A percentile compares a stretch with the other conserved stretches of the same genome.
Evolutionary conservation across 1,139 yeast genomes (phyloP).

Genomic region (Geotrichum candidum): DNA sequence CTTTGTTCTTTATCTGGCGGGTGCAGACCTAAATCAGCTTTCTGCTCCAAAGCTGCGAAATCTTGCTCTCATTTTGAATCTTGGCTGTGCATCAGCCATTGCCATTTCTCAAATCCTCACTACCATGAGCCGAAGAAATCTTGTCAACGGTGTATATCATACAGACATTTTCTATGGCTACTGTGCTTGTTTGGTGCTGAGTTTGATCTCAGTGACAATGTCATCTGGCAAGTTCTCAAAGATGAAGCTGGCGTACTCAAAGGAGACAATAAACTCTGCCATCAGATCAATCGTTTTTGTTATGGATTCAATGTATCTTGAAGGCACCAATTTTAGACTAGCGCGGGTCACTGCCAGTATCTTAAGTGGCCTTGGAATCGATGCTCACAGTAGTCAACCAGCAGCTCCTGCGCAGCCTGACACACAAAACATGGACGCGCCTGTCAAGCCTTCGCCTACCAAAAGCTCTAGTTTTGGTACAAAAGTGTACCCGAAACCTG

Average conservation of each 20-base stretch:
- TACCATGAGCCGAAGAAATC: conserved; percentile 9
- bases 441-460: neutral
- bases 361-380: conserved; percentile 14
- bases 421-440: neutral
- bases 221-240: conserved; percentile 15
- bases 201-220: conserved; percentile 14
- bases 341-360: conserved; percentile 18
- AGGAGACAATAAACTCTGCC: conserved; percentile 10
- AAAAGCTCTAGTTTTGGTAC: neutral
- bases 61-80: conserved; percentile 9
- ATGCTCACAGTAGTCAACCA: neutral
- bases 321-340: conserved; percentile 17
- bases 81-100: conserved; percentile 18
- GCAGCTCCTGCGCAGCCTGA: neutral
- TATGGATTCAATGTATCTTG: conserved; percentile 16
- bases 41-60: conserved; percentile 13
- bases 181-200: conserved; percentile 16
- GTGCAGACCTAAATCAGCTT: conserved; percentile 12
- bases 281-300: conserved; percentile 13
- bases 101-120: conserved; percentile 17
- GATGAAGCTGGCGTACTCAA: conserved; percentile 12
- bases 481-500: neutral
- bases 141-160: conserved; percentile 15
- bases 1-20: conserved; percentile 16
- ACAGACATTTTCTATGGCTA: conserved; percentile 18